phyloP scores from a whole-genome alignment of 768 basidiomycete genomes.

The Amanita subjunquillea region DNA sequence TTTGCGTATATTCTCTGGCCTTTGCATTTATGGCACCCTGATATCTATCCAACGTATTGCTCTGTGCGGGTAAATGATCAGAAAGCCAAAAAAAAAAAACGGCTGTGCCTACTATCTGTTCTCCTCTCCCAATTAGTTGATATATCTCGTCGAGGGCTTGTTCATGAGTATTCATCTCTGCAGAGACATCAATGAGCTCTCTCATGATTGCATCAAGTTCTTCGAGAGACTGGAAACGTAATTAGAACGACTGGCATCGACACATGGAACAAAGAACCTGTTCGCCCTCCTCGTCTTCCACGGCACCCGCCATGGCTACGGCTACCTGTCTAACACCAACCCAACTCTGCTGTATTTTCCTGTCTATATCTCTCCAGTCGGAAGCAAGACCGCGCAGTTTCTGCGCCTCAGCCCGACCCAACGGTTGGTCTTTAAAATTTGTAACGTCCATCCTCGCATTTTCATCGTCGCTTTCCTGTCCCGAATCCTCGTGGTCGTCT shows the following conservation, averaged over 20 bases:
- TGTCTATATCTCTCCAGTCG: conserved; percentile 53
- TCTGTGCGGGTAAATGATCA: conserved; percentile 23
- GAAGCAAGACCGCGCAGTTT: conserved; percentile 47
- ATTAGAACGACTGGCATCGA: not conserved
- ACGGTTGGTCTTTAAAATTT: conserved; percentile 57
- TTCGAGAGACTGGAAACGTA: conserved; percentile 32
- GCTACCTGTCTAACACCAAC: conserved; percentile 41
- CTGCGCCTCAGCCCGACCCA: conserved; percentile 38
- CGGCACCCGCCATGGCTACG: conserved; percentile 50
- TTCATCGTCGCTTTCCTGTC: conserved; percentile 27
- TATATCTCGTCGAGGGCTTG: conserved; percentile 42
- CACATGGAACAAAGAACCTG: conserved; percentile 27
- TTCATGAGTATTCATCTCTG: conserved; percentile 50
- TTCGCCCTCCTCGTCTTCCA: conserved; percentile 39
- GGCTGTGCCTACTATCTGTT: conserved; percentile 43
- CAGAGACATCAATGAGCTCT: conserved; percentile 54
- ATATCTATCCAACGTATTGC: conserved; percentile 41
- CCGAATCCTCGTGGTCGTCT: conserved; percentile 16
- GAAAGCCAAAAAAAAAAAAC: not conserved
- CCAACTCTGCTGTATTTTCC: conserved; percentile 36
- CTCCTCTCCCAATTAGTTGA: conserved; percentile 43
- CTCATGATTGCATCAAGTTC: conserved; percentile 63
- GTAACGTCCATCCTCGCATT: conserved; percentile 49
- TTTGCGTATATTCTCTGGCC: conserved; percentile 37
- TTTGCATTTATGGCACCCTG: conserved; percentile 29